Evolutionary conservation across 1,284 basidiomycete species (phyloP), one percentile per base, ranked within the genome.

Genomic region (Trichosporon asahii): DNA sequence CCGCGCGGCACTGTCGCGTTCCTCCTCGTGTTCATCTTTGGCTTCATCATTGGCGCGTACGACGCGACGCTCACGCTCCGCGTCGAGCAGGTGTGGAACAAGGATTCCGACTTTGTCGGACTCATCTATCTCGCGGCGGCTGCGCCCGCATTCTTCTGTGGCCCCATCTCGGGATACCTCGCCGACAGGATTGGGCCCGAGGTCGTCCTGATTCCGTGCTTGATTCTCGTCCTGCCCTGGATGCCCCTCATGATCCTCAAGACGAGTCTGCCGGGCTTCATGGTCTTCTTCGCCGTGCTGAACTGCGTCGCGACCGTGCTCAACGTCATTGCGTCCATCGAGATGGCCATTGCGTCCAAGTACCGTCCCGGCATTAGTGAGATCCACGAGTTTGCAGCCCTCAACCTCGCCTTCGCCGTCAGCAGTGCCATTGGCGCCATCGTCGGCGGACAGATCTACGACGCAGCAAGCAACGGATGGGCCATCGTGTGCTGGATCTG

Each of bases 51-150:
- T 49, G 80, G 79, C 31, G 70, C 72, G 23, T 61, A 78, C 15
- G 80, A 82, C 65, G 76, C 80, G 21, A 79, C 78, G 73, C 82
- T 93, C 27, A 89, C 91, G 0, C 80, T 93, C 12, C 89, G 89
- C 74, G 80, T 92, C 40, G 86, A 89, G 73, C 78, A 79, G 3
- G 78, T 88, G 0, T 93, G 90, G 88, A 76, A 84, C n/a, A 86
- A 90, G 68, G 78, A 87, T 73, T 86, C 90, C 0, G 82, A 84
- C 5, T 86, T 87, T 78, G 89, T 92, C 25, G 91, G 92, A 2
- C 76, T 92, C 11, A 86, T 92, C 15, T 91, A 90, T 77, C 84
- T 93, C 64, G 90, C 88, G 9, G 87, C 87, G n/a, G 87, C 90
- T 25, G 14, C 90, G 8, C 91, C 91, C 0, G 88, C 88, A 0